phyloP scores from a whole-genome alignment of 805 yeast genomes.

The Dipodascopsis uninucleata region DNA sequence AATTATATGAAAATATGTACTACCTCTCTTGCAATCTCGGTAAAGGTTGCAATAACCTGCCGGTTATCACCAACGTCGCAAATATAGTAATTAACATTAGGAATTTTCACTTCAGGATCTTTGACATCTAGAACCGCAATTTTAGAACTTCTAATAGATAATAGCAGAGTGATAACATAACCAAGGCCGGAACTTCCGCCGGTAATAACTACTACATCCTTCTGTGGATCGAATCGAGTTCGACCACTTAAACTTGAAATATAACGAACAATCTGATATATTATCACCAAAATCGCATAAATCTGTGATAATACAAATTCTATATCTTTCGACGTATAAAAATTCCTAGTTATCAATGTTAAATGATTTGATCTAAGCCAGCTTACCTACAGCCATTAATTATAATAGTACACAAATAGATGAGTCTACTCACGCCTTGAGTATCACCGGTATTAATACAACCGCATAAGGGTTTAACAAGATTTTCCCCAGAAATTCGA shows the following conservation, averaged over 20 bases:
- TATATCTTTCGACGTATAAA: background rate
- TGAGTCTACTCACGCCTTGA: constrained; percentile 1
- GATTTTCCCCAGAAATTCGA: background rate
- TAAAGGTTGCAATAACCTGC: constrained; percentile 44
- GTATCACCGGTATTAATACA: background rate
- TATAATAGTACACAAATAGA: background rate
- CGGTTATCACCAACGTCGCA: constrained; percentile 66
- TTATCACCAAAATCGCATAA: constrained; percentile 13
- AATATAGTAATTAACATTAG: constrained; percentile 50
- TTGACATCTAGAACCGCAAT: constrained; percentile 66
- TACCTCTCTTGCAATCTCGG: constrained; percentile 39
- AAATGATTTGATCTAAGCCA: background rate
- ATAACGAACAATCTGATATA: constrained; percentile 6
- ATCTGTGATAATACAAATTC: constrained; percentile 10
- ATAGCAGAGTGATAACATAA: constrained; percentile 48
- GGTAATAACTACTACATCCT: constrained; percentile 69
- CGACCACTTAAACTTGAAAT: constrained; percentile 1
- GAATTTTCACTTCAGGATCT: constrained; percentile 35
- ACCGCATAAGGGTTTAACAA: constrained; percentile 3
- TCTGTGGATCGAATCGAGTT: constrained; percentile 9
- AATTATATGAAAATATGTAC: background rate
- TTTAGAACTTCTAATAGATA: constrained; percentile 42
- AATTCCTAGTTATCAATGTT: background rate
- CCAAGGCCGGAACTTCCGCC: constrained; percentile 88
- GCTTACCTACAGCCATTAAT: background rate